Evolutionary conservation across 805 yeast species (phyloP), one percentile per base, ranked within the genome.

Genomic region (Metschnikowia corniflorae): DNA sequence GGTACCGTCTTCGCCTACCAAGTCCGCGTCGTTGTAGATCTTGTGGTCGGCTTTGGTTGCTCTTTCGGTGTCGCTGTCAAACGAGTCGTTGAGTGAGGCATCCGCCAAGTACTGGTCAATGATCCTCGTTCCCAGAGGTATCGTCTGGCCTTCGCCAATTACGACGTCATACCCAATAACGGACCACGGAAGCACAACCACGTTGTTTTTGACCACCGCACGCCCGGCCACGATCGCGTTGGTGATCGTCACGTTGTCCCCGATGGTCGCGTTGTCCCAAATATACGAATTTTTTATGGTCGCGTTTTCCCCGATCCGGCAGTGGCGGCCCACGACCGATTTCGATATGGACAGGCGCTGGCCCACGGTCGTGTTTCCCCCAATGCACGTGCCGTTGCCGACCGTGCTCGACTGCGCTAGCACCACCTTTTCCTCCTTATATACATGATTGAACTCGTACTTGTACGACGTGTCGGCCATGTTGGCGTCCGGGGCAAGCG

Each of bases 351-450:
- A 46, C 0, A 95, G 67, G 13, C 82, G 80, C 47, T 83, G 88
- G 27, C 95, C 95, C 49, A 93, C 81, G 26, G 65, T 68, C 0
- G 96, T 73, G 34, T 77, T 73, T 1, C 82, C 67, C 3, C 97
- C 98, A 46, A 93, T 82, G 3, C 87, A 85, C 1, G 94, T 85
- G 47, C 86, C 72, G 37, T 80, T 76, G 14, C 84, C 86, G 42
- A 93, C 78, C 47, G 78, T 78, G 64, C 97, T 88, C n/a, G 93
- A 82, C 55, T 91, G 96, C 0, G 97, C 95, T 47, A 91, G 70
- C 7, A 87, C 79, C n/a, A 91, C 91, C 47, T 81, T 83, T 25
- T 78, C 76, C 55, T 89, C 97, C 61, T 88, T 88, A 61, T 93
- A 93, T 35, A 91, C 77, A 59, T 93, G 94, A 36, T 86, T 83